Conservation (phyloP, 192 early-diverging fungal species). For the Gonapodya prolifera region DNA sequence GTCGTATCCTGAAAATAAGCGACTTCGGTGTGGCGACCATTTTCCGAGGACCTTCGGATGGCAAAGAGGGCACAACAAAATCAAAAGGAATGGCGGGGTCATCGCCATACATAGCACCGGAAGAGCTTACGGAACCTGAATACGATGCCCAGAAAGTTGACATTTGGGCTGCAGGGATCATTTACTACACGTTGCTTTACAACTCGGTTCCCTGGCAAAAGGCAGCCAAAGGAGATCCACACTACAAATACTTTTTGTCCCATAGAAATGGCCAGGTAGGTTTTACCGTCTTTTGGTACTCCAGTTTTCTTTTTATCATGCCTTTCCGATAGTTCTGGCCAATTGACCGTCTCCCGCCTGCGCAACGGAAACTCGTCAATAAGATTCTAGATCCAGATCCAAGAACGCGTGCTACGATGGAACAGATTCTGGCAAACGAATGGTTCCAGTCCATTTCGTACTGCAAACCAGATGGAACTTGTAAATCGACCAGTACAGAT, state of each 20-base stretch:
- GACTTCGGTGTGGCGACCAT: constrained; percentile 31
- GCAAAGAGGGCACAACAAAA: neutral
- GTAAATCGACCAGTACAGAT: neutral
- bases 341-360: constrained; percentile 55
- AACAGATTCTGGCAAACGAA: constrained; percentile 54
- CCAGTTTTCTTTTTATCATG: neutral
- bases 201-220: constrained; percentile 47
- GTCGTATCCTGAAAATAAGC: constrained; percentile 34
- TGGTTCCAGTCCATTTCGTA: constrained; percentile 54
- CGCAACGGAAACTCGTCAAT: constrained; percentile 59
- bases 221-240: constrained; percentile 21
- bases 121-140: constrained; percentile 50
- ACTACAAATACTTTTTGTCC: constrained; percentile 34
- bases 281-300: neutral
- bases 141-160: constrained; percentile 87
- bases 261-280: constrained; percentile 9
- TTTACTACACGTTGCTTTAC: constrained; percentile 71
- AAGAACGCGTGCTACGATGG: constrained; percentile 50
- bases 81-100: neutral
- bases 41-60: constrained; percentile 27
- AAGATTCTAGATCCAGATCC: constrained; percentile 71
- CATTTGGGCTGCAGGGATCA: constrained; percentile 89
- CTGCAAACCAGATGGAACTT: neutral
- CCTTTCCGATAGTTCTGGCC: constrained; percentile 42
- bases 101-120: neutral